Base-by-base conservation (phyloP, 768 basidiomycete species). In the Lentinus tigrinus region DNA sequence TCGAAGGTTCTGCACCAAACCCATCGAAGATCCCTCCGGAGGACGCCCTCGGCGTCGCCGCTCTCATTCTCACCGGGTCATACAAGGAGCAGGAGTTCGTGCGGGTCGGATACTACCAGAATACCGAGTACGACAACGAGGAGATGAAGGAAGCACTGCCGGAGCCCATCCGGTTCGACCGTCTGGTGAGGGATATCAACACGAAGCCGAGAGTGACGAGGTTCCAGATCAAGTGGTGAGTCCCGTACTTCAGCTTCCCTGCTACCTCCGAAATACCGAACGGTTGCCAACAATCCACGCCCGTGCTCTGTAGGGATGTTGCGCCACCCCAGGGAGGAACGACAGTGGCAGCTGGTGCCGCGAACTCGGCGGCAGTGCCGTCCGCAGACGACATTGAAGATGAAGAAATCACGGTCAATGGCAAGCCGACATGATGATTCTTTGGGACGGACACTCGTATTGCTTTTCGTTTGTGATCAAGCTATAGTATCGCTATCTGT, bases 51-150 rank as follows among this genome's bases (percentile, higher is more conserved):
- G 97, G 97, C 46, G 95, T 99, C 17, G 93, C 96, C 2, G 97
- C 96, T 6, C 88, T 98, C 69, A 98, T 99, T 67, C 83, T 99
- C 51, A 98, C 95, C 0, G 97, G 94, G 7, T 92, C 91, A 11
- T 99, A 98, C 74, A 85, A 87, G 38, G 96, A 98, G 51, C 95
- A 97, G 68, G 97, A 98, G 72, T 99, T 99, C 68, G 96, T 99
- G n/a, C 87, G 96, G 46, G 95, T 99, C 26, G 97, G 97, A 7
- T 98, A 99, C 72, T 99, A 99, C 73, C 97, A 98, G 74, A 95
- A 98, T 69, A 98, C 95, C 24, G 96, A 98, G 73, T 98, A 98
- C 69, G 96, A 97, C 72, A 93, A 91, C 65, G 91, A 94, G 52
- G 93, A 93, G 73, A 87, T 95, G 86, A 89, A 86, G 70, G 82